Evolutionary conservation across 2,329 filamentous ascomycete species (phyloP), one percentile per base, ranked within the genome.

Genomic region (Sclerotinia minor): DNA sequence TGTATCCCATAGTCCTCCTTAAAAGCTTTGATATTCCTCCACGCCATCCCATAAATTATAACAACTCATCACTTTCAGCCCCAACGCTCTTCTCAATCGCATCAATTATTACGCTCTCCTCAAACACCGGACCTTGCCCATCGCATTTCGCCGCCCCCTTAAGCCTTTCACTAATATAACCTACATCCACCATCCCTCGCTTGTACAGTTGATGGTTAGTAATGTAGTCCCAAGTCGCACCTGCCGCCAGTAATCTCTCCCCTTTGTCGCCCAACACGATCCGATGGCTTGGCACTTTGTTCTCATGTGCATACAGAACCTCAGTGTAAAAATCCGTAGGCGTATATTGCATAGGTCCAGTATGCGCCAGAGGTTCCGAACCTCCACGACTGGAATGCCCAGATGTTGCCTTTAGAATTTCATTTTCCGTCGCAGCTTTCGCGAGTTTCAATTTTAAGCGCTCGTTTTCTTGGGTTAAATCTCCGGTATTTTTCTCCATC

Each of bases 171-270:
- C 90, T 93, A 44, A 97, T 91, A 76, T 90, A 85, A 49, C 84
- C 89, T 17, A 97, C 87, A 77, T 98, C 92, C 35, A 97, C 89
- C 26, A 92, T 81, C 0, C 93, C 92, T 58, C 85, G 84, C 77
- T 88, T 87, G 77, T 91, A 96, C 11, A 93, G 80, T 8, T 91
- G 87, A 78, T 97, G 92, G 65, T 82, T 83, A 75, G 96, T 91
- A 69, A 98, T 95, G 65, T 93, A 82, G 75, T 97, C 94, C 94
- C 94, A 98, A 0, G 93, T 90, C 2, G 92, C 91, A 24, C 89
- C 89, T 0, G 90, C 89, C 49, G 89, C 90, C 8, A 95, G 82
- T 19, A 96, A 80, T 41, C 84, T 84, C 76, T 92, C 87, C 5
- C 91, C 91, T n/a, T 86, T 83, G n/a, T 86, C 83, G 50, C 86